Base-by-base conservation (phyloP, 768 basidiomycete species). In the Tephrocybe sp. region DNA sequence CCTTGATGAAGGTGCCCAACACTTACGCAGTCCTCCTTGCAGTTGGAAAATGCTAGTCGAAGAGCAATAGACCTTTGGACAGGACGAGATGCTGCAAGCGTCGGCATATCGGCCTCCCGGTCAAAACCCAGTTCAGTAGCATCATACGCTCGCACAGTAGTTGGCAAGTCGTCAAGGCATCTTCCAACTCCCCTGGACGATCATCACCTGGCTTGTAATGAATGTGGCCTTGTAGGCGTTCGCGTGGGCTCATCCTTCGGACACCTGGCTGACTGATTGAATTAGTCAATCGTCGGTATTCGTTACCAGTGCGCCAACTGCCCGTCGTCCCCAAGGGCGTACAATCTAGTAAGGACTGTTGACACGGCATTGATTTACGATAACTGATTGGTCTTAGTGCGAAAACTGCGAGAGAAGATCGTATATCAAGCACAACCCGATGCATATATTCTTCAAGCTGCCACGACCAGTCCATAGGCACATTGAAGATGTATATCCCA, bases 231-330 rank as follows among this genome's bases (percentile, higher is more conserved):
- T 23, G 51, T 52, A 75, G 66, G 88, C 87, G 78, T 56, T 23
- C 11, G 17, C 25, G 7, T 48, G n/a, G 38, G 1, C 10, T 17
- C 4, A 6, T 26, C 11, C 18, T 38, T 42, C 7, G 14, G 18
- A 8, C 3, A 10, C 25, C 37, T 48, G 34, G 50, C 32, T 1
- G 48, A 11, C 21, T 40, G 20, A 39, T 9, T 23, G 48, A 53
- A 50, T 33, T 59, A 93, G 89, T 68, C 75, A 23, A 93, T 96
- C 50, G 67, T 83, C 45, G 93, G 95, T 4, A 71, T 79, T 40
- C 77, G 94, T 37, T 98, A 88, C 65, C 94, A 97, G 63, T 98
- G 95, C 63, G 91, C 88, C 12, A 88, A 86, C 54, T 98, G 95
- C 61, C 82, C 91, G 0, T 93, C 93, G 3, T 73, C 73, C 33